Evolutionary conservation across 2,329 filamentous ascomycete genomes (phyloP), one percentile per base, ranked within the genome.

Genomic region (Pseudocercospora vitis): DNA sequence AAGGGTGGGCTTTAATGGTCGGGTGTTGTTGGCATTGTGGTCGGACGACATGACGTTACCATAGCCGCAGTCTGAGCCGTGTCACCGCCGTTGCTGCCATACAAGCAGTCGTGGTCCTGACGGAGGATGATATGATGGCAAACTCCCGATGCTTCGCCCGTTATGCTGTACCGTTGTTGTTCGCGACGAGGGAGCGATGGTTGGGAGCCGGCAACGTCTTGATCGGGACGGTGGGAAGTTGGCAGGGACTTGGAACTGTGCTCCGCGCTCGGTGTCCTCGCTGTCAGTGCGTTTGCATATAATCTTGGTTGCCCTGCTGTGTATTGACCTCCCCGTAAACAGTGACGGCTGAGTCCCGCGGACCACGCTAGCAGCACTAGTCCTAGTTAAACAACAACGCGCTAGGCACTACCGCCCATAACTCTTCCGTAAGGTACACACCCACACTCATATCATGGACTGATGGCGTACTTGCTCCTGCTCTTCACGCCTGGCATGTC

Each of bases 1-100:
- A 32, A 59, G 48, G 12, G 49, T 39, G 26, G 58, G 58, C 40
- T 56, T 60, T n/a, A 59, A 52, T 26, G 56, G 56, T 29, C 58
- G 58, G 40, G 32, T 47, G 33, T 42, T 48, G n/a, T 18, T 37
- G 52, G 48, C 50, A 29, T 46, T 50, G 39, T 54, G 47, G 42
- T 60, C 58, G 45, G 55, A 52, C 54, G 57, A 39, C 55, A 55
- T 55, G 51, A 29, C 52, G n/a, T 26, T 37, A 35, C n/a, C 31
- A 23, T 24, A n/a, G 16, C 19, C 47, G 32, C 7, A 42, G 21
- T 42, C n/a, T n/a, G n/a, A n/a, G n/a, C n/a, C 37, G 37, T 33
- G 28, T 48, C 33, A 49, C 44, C 51, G 45, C 19, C 51, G 35
- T 45, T 39, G 47, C 47, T 28, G 26, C 46, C 37, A 50, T 48